These are phyloP conservation scores for Blastomyces percursus DNA, from an alignment of 2,329 filamentous ascomycete species.

Conservation along the genomic window DNA sequence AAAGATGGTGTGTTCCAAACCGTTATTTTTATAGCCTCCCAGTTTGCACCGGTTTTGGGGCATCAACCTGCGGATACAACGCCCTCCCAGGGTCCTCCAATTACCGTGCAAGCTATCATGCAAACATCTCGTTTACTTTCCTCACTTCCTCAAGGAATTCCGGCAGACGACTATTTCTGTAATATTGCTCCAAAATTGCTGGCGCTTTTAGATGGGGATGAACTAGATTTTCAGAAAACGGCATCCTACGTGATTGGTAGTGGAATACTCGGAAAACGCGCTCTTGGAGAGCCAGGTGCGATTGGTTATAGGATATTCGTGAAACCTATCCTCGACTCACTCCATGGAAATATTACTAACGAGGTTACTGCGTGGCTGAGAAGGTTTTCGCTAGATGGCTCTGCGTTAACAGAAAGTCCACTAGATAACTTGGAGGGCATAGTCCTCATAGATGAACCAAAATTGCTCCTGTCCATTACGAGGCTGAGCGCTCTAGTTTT, in stretches of 20 bases:
- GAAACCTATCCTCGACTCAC: conserved; percentile 29
- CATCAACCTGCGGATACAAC: conserved; percentile 23
- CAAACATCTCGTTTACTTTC: conserved; percentile 34
- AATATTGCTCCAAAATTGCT: conserved; percentile 33
- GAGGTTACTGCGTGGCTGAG: conserved; percentile 22
- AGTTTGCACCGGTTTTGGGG: conserved; percentile 32
- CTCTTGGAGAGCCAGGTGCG: conserved; percentile 30
- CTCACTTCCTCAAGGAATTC: conserved; percentile 31
- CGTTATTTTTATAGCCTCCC: conserved; percentile 33
- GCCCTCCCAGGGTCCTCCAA: conserved; percentile 26
- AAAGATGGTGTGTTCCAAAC: conserved; percentile 33
- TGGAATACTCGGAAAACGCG: conserved; percentile 33
- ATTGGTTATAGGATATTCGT: conserved; percentile 34
- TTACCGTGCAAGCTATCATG: conserved; percentile 36
- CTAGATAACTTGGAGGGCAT: conserved; percentile 4
- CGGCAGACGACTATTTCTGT: conserved; percentile 27
- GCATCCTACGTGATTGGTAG: conserved; percentile 34
- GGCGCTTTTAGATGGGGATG: conserved; percentile 30
- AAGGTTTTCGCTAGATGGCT: conserved; percentile 15
- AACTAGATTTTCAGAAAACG: conserved; percentile 31
- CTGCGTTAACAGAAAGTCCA: neutral
- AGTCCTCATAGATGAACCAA: conserved; percentile 19
- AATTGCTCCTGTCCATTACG: conserved; percentile 24
- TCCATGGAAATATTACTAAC: conserved; percentile 25
- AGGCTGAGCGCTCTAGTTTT: conserved; percentile 28